Evolutionary conservation across 345 rosid genomes (phyloP), one percentile per base, ranked within the genome.

Genomic region (Geranium rotundifolium): DNA sequence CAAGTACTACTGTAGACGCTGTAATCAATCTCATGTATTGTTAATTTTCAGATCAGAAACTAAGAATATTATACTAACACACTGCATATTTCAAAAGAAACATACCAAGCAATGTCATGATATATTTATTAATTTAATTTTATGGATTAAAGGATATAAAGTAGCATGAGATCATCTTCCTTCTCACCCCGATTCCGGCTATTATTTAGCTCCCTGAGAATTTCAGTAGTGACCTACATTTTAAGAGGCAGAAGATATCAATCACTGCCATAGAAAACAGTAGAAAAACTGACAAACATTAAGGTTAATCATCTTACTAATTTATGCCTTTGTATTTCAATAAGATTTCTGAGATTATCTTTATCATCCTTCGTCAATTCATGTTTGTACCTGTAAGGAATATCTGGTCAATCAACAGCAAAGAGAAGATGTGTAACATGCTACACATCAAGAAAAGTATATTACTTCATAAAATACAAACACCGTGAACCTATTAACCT

Each of bases 121-220:
- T 17, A 20, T 6, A 31, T 7, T 29, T 41, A 41, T 39, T 49
- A 56, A 19, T n/a, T 34, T 16, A 23, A 29, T 3, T 46, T 57
- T 61, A 14, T 30, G 57, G 57, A 41, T 39, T 39, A 79, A 87
- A 89, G 96, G 97, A 90, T 92, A 89, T 88, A 72, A 49, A 76
- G 76, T 65, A 68, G 34, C 84, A 81, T 81, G n/a, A 75, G 80
- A 76, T 86, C 85, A n/a, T 77, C 95, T 70, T 74, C 84, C 73
- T 82, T 85, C 79, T 89, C 96, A n/a, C 96, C 90, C 17, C 95
- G 90, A 77, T 78, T 88, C 65, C 88, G 84, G 75, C 91, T 85
- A 66, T 75, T 80, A 63, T 81, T 81, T 19, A 90, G 78, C 80
- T 93, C 99, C 71, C 87, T 81, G 50, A 69, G 52, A 68, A 93